phyloP scores from a whole-genome alignment of 768 basidiomycete species.

The Sutorius australiensis region DNA sequence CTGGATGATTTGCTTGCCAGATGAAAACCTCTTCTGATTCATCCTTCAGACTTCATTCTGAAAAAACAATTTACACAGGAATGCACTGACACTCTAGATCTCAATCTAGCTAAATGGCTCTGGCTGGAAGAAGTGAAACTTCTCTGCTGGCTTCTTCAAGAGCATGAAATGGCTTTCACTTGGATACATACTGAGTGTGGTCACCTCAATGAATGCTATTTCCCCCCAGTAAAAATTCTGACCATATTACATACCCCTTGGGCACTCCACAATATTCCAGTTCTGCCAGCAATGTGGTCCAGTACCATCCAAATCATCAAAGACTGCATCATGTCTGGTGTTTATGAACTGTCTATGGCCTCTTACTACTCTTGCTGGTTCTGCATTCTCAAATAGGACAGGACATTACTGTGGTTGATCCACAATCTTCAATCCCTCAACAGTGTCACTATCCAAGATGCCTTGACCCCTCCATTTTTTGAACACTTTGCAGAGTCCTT shows the following conservation, averaged over 20 bases:
- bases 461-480: background rate
- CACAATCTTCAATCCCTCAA: slow-evolving; percentile 2
- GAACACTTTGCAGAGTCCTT: background rate
- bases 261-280: slow-evolving; percentile 30
- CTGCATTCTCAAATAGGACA: slow-evolving; percentile 1
- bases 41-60: background rate
- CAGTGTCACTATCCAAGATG: background rate
- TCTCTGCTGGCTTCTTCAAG: background rate
- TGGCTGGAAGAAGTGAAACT: background rate
- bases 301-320: slow-evolving; percentile 24
- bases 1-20: too few species aligned
- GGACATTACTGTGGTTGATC: background rate
- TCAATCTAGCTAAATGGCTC: background rate
- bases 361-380: background rate
- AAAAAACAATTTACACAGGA: background rate
- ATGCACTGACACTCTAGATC: background rate
- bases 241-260: slow-evolving; percentile 34
- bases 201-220: slow-evolving; percentile 29
- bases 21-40: too few species aligned
- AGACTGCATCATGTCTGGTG: slow-evolving; percentile 32
- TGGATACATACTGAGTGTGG: slow-evolving; percentile 37
- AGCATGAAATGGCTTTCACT: slow-evolving; percentile 33
- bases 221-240: slow-evolving; percentile 31
- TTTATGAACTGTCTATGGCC: slow-evolving; percentile 31
- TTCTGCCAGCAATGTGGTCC: slow-evolving; percentile 15